Percentiles rank a stretch among this genome's conserved stretches.
Evolutionary conservation across 345 rosid genomes (phyloP).

Genomic region (Populus deltoides): DNA sequence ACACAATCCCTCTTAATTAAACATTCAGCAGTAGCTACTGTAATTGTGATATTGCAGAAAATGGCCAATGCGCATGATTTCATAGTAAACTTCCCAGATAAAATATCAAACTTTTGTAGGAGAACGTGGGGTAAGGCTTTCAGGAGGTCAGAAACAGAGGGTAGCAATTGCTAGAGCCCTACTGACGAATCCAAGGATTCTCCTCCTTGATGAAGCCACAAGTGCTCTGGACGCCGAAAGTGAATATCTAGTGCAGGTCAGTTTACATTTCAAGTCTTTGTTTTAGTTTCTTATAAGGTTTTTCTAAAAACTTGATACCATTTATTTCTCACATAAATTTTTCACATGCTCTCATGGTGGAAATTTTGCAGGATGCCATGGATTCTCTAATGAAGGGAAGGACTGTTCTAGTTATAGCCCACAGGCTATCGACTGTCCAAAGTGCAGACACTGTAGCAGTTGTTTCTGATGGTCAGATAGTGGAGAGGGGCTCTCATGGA

Average conservation of each 20-base stretch:
- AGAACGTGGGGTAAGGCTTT: conserved; percentile 88
- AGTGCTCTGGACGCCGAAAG: conserved; percentile 97
- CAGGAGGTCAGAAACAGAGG: conserved; percentile 95
- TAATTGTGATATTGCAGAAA: conserved; percentile 48
- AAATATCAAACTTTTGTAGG: conserved; percentile 75
- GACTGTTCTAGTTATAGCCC: conserved; percentile 94
- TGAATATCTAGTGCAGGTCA: conserved; percentile 90
- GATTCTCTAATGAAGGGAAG: conserved; percentile 91
- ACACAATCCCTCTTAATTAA: neutral
- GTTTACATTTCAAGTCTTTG: neutral
- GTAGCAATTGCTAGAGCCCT: conserved; percentile 90
- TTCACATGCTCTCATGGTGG: conserved; percentile 4
- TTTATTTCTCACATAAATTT: neutral
- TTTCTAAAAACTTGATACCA: neutral
- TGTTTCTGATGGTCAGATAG: conserved; percentile 67
- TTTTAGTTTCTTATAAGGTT: neutral
- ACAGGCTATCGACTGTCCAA: conserved; percentile 78
- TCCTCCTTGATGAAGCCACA: conserved; percentile 91
- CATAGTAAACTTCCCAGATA: conserved; percentile 73
- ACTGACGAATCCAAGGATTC: conserved; percentile 77
- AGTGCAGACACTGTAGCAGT: conserved; percentile 75
- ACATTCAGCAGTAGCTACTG: neutral
- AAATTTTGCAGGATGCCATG: conserved; percentile 78
- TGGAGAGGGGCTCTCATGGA: conserved; percentile 33
- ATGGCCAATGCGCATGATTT: conserved; percentile 96